Evolutionary conservation across 2,329 filamentous ascomycete genomes (phyloP), one percentile per base, ranked within the genome.

Genomic region (Dactylellina drechsleri): DNA sequence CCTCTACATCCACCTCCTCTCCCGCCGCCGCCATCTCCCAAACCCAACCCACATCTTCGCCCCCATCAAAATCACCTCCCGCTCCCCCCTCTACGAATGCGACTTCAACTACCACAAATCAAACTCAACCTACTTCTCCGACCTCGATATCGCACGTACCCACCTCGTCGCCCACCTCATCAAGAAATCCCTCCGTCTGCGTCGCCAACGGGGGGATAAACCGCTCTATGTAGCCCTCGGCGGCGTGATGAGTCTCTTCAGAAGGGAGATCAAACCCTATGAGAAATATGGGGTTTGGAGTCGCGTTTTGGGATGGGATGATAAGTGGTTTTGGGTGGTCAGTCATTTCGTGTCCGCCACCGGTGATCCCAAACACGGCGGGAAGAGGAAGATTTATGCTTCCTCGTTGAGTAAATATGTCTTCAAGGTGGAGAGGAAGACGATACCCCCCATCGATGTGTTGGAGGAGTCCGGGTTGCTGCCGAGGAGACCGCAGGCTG

Each of bases 51-150:
- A 90, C 47, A 87, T 95, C 77, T 95, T 94, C 84, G 87, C 88
- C 57, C 89, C 91, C 56, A 83, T 91, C 60, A 88, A 91, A 71
- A 88, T 89, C 15, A 84, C 85, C 45, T 88, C 90, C 5, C 87
- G 89, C 80, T 87, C 90, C 13, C 87, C 91, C 0, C 83, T 91
- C 64, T 86, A 91, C 78, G 92, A 96, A 83, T 92, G 90, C 79
- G 93, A 97, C 83, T 92, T 93, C 84, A 94, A 95, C 83, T 80
- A 92, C 50, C 91, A 94, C 85, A 93, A 93, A 81, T 89, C 89
- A 76, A 92, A 93, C 83, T 88, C 87, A 78, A 96, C 93, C 31
- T 96, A 96, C 84, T 96, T 96, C 81, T 85, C 89, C 77, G 92
- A 96, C 82, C 88, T 96, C 77, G 93, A 96, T 82, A 87, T 94